Conservation (phyloP, 352 stramenopile genomes). For the Globisporangium recalcitrans region DNA sequence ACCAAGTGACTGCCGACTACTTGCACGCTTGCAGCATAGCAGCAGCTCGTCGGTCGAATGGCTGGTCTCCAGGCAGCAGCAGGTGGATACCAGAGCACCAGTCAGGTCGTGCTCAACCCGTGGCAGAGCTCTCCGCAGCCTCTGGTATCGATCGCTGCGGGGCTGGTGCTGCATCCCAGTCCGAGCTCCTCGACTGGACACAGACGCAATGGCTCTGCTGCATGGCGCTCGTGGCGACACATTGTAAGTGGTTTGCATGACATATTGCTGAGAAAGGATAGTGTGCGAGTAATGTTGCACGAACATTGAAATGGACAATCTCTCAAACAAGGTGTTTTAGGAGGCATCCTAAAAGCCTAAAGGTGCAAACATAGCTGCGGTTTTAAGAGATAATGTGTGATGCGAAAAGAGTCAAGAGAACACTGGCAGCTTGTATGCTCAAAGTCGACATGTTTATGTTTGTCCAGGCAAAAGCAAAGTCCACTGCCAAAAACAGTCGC, state of each 20-base stretch:
- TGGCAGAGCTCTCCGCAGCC: constrained; percentile 2
- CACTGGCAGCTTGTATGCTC: too few relatives aligned
- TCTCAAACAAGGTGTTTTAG: too few relatives aligned
- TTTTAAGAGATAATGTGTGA: too few relatives aligned
- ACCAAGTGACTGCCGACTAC: not conserved
- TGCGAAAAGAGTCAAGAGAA: too few relatives aligned
- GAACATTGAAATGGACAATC: too few relatives aligned
- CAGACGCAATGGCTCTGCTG: not conserved
- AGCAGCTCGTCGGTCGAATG: not conserved
- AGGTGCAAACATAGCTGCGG: too few relatives aligned
- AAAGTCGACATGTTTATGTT: too few relatives aligned
- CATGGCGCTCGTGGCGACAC: constrained; percentile 22
- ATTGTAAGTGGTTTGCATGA: constrained; percentile 19
- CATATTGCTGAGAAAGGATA: too few relatives aligned
- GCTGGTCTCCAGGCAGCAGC: not conserved
- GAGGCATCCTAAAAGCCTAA: too few relatives aligned
- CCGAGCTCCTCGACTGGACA: not conserved
- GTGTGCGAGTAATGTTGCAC: too few relatives aligned
- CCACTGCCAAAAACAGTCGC: too few relatives aligned
- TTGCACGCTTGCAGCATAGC: not conserved
- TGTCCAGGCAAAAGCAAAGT: too few relatives aligned
- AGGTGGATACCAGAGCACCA: not conserved
- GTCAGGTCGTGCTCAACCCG: not conserved
- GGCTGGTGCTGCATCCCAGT: not conserved
- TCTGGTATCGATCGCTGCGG: not conserved